These are phyloP conservation scores for Lunularia cruciata DNA, from an alignment of 225 moss, liverwort and hornwort genomes.

Conservation along the genomic window DNA sequence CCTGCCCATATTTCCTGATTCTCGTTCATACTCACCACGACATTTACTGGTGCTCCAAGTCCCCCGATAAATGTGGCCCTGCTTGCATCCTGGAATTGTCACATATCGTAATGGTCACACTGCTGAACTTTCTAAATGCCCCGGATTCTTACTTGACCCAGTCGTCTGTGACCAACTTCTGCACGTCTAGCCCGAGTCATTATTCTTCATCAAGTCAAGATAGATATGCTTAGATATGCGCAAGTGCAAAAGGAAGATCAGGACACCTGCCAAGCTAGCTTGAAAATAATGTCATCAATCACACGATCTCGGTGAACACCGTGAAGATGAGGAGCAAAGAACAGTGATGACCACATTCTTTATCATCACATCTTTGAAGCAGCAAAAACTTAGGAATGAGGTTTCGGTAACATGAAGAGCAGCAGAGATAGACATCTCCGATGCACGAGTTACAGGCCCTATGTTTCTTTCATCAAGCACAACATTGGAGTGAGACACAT, in stretches of 20 bases:
- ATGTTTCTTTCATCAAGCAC: too few species aligned
- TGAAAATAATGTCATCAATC: background rate
- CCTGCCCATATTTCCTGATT: slow-evolving; percentile 42
- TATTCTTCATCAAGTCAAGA: too few species aligned
- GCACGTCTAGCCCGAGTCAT: too few species aligned
- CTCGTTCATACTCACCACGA: slow-evolving; percentile 33
- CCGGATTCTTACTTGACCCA: background rate
- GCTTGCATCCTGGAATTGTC: slow-evolving; percentile 35
- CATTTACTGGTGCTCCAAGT: slow-evolving; percentile 43
- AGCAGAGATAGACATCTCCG: background rate
- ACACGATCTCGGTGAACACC: background rate
- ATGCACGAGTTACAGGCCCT: too few species aligned
- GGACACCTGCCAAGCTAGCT: background rate
- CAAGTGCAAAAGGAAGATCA: too few species aligned
- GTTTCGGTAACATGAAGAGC: background rate
- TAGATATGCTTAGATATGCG: too few species aligned
- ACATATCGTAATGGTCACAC: background rate
- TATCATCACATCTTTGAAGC: too few species aligned
- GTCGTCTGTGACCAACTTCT: background rate
- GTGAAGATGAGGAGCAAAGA: too few species aligned
- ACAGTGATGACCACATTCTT: too few species aligned
- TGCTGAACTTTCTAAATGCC: background rate
- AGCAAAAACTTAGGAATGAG: too few species aligned
- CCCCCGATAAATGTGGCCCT: slow-evolving; percentile 25
- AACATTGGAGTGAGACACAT: too few species aligned